Base-by-base conservation (phyloP, 768 basidiomycete genomes). In the Chalciporus chontae region DNA sequence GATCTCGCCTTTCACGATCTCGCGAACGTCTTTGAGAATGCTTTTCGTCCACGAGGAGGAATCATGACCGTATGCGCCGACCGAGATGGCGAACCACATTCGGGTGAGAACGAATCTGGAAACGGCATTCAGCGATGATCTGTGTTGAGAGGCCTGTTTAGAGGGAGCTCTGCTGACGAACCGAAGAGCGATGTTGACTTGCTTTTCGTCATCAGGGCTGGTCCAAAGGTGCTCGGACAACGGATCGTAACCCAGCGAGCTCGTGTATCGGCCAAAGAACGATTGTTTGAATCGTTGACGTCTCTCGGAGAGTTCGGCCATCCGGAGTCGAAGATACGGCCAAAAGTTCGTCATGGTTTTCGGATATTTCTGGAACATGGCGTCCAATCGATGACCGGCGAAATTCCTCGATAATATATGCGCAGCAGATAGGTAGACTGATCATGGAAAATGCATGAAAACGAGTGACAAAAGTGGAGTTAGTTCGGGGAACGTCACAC, bases 401-500 rank as follows among this genome's bases (percentile, higher is more conserved):
- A 78, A 87, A 14, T 71, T 49, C 19, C 65, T 69, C 14, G 44
- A 53, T 8, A 90, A 72, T 31, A 77, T 75, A 45, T 74, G 65
- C 11, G 62, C 58, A 0, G 87, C 85, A 10, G 85, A 82, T 4
- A 85, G 71, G 65, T 84, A 84, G 6, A 79, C 87, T 90, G 50
- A 2, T 41, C 40, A 36, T 11, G 23, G 26, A 29, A 4, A 31
- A 14, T 8, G 40, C n/a, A 37, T 15, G 24, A 39, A 41, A 27
- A 26, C 21, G 38, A 45, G 46, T 41, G 41, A 51, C 26, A 50
- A 34, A 27, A 6, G 5, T n/a, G 10, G 13, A 4, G 13, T 58
- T 19, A 26, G 51, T 43, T 8, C 11, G n/a, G 29, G 48, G 17
- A 55, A 17, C 19, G 3, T 19, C 51, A 23, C 58, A 81, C 84